Percentiles rank a stretch among this genome's conserved stretches.
These are phyloP conservation scores for Chamaecyparis obtusa DNA, from an alignment of 75 land plant genomes.

Conservation along the genomic window DNA sequence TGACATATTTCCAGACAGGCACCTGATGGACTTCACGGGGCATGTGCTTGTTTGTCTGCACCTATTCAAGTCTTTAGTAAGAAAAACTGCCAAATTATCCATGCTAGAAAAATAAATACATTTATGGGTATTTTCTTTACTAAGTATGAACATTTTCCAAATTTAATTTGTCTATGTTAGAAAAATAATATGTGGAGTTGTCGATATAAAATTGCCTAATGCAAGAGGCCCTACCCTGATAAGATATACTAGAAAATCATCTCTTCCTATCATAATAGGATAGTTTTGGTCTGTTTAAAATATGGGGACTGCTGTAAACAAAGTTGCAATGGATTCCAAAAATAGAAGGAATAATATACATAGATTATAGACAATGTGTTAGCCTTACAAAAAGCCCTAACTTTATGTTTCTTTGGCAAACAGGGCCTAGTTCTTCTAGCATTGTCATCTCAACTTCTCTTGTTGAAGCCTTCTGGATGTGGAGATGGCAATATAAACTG, in stretches of 20 bases:
- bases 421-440: slow-evolving; percentile 47
- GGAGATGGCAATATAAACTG: slow-evolving; percentile 31
- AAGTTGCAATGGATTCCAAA: not conserved
- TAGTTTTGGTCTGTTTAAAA: too few species aligned
- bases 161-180: not conserved
- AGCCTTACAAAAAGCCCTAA: not conserved
- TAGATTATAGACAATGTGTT: not conserved
- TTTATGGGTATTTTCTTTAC: too few species aligned
- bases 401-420: not conserved
- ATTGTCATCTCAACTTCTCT: slow-evolving; percentile 22
- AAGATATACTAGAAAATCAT: not conserved
- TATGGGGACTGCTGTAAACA: not conserved
- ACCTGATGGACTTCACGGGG: not conserved
- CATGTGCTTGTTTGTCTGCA: not conserved
- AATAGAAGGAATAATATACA: too few species aligned
- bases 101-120: not conserved
- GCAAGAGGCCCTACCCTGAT: not conserved
- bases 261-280: not conserved
- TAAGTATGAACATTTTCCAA: not conserved
- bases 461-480: slow-evolving; percentile 37
- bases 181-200: not conserved
- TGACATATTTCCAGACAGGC: not conserved
- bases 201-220: not conserved
- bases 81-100: not conserved
- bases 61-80: slow-evolving; percentile 1